These are phyloP conservation scores for Hanseniaspora clermontiae DNA, from an alignment of 805 yeast species.

Conservation along the genomic window DNA sequence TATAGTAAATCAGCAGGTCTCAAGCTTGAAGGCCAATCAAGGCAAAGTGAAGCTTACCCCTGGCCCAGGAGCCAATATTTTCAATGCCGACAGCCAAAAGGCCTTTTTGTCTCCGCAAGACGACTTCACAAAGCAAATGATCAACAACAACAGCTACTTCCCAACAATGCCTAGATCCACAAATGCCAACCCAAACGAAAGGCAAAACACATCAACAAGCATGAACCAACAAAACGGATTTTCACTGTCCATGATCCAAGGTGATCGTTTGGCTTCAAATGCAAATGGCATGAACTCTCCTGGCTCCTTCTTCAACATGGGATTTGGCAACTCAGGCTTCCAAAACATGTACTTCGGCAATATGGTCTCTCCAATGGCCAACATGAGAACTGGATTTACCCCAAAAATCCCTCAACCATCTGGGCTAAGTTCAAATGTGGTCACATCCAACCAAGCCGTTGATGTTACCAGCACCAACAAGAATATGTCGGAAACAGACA, in stretches of 20 bases:
- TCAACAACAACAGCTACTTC: background rate
- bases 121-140: background rate
- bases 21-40: background rate
- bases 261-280: conserved; percentile 6
- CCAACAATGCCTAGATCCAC: background rate
- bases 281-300: conserved; percentile 17
- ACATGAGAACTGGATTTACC: conserved; percentile 57
- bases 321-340: background rate
- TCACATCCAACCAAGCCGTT: conserved; percentile 17
- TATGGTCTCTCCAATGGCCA: conserved; percentile 60
- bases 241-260: background rate
- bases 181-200: conserved; percentile 17
- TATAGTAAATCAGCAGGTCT: background rate
- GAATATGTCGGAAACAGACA: conserved; percentile 8
- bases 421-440: background rate
- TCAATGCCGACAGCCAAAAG: background rate
- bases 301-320: conserved; percentile 16
- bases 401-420: conserved; percentile 37
- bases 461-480: conserved; percentile 14
- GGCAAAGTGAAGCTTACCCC: conserved; percentile 6
- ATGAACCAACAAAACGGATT: conserved; percentile 15
- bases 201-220: background rate
- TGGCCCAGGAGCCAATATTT: background rate
- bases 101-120: conserved; percentile 1
- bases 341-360: conserved; percentile 35